Evolutionary conservation across 129 eudicot genomes (phyloP), one percentile per base, ranked within the genome.

Genomic region (Dittrichia graveolens): DNA sequence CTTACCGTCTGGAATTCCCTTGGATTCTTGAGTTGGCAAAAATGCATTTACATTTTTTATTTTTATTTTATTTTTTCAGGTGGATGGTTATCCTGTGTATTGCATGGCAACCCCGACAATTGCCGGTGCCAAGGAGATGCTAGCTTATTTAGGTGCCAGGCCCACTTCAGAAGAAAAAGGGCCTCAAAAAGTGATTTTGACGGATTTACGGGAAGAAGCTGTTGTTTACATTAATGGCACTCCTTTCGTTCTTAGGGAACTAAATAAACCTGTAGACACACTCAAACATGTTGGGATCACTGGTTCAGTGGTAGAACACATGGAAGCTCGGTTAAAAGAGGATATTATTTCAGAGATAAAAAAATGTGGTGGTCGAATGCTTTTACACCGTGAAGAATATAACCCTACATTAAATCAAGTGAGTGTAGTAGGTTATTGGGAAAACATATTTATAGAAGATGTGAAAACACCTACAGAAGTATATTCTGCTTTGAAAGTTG

Each of bases 71-170:
- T 69, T 40, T 58, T 71, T 60, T 73, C 76, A 92, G 98, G 98
- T 93, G 82, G 91, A 87, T 67, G 96, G 90, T 55, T 84, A 82
- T 79, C 98, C 98, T 64, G 95, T 93, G 47, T 89, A 87, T 83
- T 87, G 95, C 89, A 93, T 93, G 98, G 98, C 98, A 61, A 93
- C 98, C 50, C 98, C 98, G 52, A 87, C 98, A 65, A 85, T 87
- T 64, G 72, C 86, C 2, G 98, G 98, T 65, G 98, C 98, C 63
- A 90, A 87, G 73, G 98, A 87, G 75, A 89, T 93, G 96, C 72
- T 89, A 74, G 75, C 90, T 69, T 89, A 87, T 69, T 73, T 93
- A 73, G 82, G 83, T 78, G 85, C 95, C 66, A 83, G 71, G 53
- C 84, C 85, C 67, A 53, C 74, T 47, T 56, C 79, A 16, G 82